Evolutionary conservation across 306 rosid species (phyloP).

Genomic region (Morella rubra): DNA sequence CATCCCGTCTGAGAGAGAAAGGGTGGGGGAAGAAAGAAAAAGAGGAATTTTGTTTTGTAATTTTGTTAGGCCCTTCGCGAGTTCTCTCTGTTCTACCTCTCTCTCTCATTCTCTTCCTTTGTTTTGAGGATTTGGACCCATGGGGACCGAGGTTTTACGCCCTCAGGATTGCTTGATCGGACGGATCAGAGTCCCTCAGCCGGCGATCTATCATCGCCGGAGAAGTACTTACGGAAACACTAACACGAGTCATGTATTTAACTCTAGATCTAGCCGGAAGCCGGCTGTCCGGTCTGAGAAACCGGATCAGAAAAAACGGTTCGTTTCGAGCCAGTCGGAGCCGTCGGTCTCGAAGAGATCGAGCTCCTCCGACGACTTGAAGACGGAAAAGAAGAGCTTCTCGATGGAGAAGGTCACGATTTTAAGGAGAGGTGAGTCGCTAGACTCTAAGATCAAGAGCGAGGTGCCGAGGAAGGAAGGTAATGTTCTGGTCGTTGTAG

Average conservation of each 20-base stretch:
- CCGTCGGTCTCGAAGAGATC: slow-evolving; percentile 29
- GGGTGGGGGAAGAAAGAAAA: neutral
- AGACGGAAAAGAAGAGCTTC: slow-evolving; percentile 25
- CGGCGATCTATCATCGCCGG: slow-evolving; percentile 51
- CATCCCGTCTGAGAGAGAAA: slow-evolving; percentile 32
- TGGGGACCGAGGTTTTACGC: slow-evolving; percentile 82
- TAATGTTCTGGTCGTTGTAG: slow-evolving; percentile 39
- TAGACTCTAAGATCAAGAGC: slow-evolving; percentile 54
- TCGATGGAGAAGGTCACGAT: slow-evolving; percentile 66
- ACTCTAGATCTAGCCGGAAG: slow-evolving; percentile 45
- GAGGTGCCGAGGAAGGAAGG: slow-evolving; percentile 43
- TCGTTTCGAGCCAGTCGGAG: slow-evolving; percentile 23
- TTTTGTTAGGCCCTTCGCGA: neutral
- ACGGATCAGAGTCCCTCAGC: slow-evolving; percentile 41
- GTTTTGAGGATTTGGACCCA: slow-evolving; percentile 18
- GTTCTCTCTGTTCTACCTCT: neutral
- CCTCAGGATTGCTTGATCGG: slow-evolving; percentile 70
- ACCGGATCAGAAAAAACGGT: slow-evolving; percentile 40
- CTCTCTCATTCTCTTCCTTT: neutral
- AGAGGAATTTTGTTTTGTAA: neutral
- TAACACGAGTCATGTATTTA: slow-evolving; percentile 13
- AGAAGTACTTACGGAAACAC: slow-evolving; percentile 24
- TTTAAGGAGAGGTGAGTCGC: slow-evolving; percentile 73
- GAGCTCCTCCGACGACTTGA: slow-evolving; percentile 57
- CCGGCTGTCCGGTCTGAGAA: slow-evolving; percentile 40